phyloP scores from a whole-genome alignment of 1,284 basidiomycete genomes.

The Trichosporon coremiiforme region DNA sequence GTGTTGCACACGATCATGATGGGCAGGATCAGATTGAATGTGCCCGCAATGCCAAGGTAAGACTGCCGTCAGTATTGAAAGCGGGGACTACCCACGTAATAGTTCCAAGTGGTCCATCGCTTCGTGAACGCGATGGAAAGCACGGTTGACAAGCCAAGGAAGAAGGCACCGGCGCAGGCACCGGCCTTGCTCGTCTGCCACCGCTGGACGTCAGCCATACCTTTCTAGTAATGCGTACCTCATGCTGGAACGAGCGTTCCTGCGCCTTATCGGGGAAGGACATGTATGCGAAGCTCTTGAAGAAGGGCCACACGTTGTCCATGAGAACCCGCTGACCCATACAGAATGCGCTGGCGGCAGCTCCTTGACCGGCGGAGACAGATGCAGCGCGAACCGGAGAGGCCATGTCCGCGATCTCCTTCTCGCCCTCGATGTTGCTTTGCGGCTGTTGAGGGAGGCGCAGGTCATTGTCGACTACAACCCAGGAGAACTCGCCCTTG shows the following conservation, averaged over 20 bases:
- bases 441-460: slow-evolving; percentile 25
- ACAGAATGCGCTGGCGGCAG: not conserved
- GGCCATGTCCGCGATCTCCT: not conserved
- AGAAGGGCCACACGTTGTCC: not conserved
- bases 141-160: slow-evolving; percentile 48
- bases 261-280: slow-evolving; percentile 48
- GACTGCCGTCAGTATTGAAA: slow-evolving; percentile 19
- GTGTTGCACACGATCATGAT: slow-evolving; percentile 43
- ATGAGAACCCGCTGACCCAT: slow-evolving; percentile 17
- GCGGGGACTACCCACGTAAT: not conserved
- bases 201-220: slow-evolving; percentile 1
- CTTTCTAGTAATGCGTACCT: slow-evolving; percentile 31
- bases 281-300: slow-evolving; percentile 34
- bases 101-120: slow-evolving; percentile 29
- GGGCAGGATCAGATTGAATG: slow-evolving; percentile 44
- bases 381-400: not conserved
- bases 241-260: slow-evolving; percentile 49
- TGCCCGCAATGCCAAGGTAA: slow-evolving; percentile 42
- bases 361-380: not conserved
- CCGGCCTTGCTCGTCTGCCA: slow-evolving; percentile 50
- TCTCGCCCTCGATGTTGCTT: not conserved
- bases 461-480: slow-evolving; percentile 52
- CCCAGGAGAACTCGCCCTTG: slow-evolving; percentile 5
- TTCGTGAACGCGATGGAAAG: slow-evolving; percentile 14
- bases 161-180: slow-evolving; percentile 40